Base-by-base conservation (phyloP, 352 stramenopile species). In the Stramenopiles sp. region DNA sequence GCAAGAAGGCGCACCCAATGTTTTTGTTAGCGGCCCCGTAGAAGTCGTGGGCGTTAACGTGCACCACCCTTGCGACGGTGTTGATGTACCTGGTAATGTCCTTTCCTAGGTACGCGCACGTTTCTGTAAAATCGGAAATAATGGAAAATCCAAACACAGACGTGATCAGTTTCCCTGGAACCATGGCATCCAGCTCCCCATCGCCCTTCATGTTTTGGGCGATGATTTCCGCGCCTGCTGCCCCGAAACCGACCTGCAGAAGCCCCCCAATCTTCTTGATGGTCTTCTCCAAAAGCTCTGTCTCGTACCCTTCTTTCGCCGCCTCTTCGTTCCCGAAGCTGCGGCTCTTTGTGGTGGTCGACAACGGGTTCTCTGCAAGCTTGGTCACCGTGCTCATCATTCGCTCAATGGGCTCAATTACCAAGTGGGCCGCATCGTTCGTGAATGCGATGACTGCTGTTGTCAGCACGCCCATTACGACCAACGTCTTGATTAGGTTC, bases 51-150 rank as follows among this genome's bases (percentile, higher is more conserved):
- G 92, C 88, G 76, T 96, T 90, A 33, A 89, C 83, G 75, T 98
- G 93, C 12, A 98, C 86, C 74, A 98, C 96, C 49, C 89, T 86
- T 0, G 92, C 94, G 75, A 98, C 91, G 35, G 88, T 96, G 79
- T 98, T 98, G 75, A 98, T 95, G 81, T 97, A 96, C 68, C 88
- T 97, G 84, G 97, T 96, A 0, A 97, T 87, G 78, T 97, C 91
- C 74, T 96, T 89, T 74, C 95, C 88, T 0, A 98, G 79, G 34
- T 89, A 80, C 74, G 86, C 88, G 49, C 90, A 95, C 35, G 87
- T 94, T 75, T 95, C 86, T 18, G 93, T 95, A 77, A 98, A 98
- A 35, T 94, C 90, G 80, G 97, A 85, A 74, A 98, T 97, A 74
- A 90, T 92, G 0, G 89, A 90, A 80, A 98, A 98, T 1, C 89